phyloP scores from a whole-genome alignment of 768 basidiomycete species.

The Serpula lacrymans region DNA sequence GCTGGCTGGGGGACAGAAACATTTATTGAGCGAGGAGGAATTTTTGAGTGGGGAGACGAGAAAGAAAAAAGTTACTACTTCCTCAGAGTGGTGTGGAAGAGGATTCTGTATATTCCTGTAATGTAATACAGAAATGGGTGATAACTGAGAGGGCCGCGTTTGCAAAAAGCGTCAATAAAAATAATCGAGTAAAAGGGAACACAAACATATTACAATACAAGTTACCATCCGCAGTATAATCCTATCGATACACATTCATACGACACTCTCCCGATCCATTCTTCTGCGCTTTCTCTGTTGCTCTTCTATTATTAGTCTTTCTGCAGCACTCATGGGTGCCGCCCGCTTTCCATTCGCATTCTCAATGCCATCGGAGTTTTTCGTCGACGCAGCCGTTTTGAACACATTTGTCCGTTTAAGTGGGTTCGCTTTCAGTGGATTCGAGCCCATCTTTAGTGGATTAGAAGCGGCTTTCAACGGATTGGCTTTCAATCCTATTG shows the following conservation, averaged over 20 bases:
- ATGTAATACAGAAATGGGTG: no score
- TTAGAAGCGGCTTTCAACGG: slow-evolving; percentile 28
- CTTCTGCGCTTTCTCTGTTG: slow-evolving; percentile 83
- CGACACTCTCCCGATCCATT: slow-evolving; percentile 51
- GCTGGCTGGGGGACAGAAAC: slow-evolving; percentile 18
- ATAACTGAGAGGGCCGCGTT: no score
- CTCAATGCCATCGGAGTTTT: slow-evolving; percentile 24
- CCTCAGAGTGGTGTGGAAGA: background rate
- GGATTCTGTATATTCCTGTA: background rate
- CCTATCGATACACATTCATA: slow-evolving; percentile 9
- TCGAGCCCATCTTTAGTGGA: slow-evolving; percentile 52
- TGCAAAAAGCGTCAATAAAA: no score
- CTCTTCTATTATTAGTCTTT: slow-evolving; percentile 85
- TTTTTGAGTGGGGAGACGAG: slow-evolving; percentile 19
- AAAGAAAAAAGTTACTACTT: slow-evolving; percentile 1
- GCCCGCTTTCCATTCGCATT: slow-evolving; percentile 49
- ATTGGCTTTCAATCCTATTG: slow-evolving; percentile 57
- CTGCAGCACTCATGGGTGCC: slow-evolving; percentile 74
- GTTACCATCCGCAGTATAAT: background rate
- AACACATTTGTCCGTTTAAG: slow-evolving; percentile 75
- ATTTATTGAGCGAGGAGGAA: slow-evolving; percentile 19
- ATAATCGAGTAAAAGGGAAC: slow-evolving; percentile 9
- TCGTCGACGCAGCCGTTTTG: slow-evolving; percentile 45
- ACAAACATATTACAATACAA: slow-evolving; percentile 7
- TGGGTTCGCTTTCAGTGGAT: slow-evolving; percentile 65